These are phyloP conservation scores for Marasmius fiardii DNA, from an alignment of 1,284 basidiomycete species.

Conservation along the genomic window DNA sequence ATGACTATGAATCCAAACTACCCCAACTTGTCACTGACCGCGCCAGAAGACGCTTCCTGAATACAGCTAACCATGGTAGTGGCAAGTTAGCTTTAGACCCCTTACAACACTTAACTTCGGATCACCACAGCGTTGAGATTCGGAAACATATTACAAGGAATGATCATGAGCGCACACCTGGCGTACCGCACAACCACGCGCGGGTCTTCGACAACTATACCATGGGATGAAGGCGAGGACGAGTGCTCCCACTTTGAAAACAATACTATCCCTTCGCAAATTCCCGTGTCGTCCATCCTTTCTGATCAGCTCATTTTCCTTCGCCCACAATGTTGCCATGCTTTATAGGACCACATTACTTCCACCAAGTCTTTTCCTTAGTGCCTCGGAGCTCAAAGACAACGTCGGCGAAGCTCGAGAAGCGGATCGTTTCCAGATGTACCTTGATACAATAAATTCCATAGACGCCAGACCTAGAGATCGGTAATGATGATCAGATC, in stretches of 20 bases:
- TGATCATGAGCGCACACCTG: conserved; percentile 46
- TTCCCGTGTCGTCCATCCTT: conserved; percentile 42
- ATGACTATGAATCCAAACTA: conserved; percentile 39
- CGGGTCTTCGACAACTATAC: conserved; percentile 36
- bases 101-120: not conserved
- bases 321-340: too few species aligned
- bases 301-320: conserved; percentile 24
- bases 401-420: too few species aligned
- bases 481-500: conserved; percentile 29
- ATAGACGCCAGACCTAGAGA: conserved; percentile 37
- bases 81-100: conserved; percentile 24
- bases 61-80: conserved; percentile 44
- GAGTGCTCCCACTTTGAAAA: conserved; percentile 35
- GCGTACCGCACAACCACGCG: conserved; percentile 28
- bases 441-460: conserved; percentile 33
- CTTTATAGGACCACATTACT: too few species aligned
- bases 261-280: conserved; percentile 35
- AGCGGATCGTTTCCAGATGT: conserved; percentile 30
- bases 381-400: too few species aligned
- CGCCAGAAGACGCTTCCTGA: conserved; percentile 46
- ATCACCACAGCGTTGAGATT: conserved; percentile 41
- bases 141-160: conserved; percentile 59
- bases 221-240: conserved; percentile 26
- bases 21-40: conserved; percentile 40
- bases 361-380: conserved; percentile 30